Conservation (phyloP, 768 basidiomycete species). For the Termitomyces heimii region DNA sequence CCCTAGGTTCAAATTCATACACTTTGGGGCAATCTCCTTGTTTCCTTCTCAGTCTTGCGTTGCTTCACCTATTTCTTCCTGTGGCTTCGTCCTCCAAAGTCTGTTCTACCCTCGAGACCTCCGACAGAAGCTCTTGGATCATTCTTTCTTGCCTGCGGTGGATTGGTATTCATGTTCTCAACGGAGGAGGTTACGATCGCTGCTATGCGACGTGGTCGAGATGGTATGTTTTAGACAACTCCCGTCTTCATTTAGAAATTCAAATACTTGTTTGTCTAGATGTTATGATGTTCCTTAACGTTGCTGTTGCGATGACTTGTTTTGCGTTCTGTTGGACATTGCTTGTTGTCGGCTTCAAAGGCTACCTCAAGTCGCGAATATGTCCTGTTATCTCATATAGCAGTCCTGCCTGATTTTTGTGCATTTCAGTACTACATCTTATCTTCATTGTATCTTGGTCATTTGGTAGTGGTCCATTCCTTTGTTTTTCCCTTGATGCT, state of each 20-base stretch:
- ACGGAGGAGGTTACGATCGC: slow-evolving; percentile 86
- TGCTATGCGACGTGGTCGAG: slow-evolving; percentile 86
- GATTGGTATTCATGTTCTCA: slow-evolving; percentile 84
- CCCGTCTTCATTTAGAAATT: not conserved
- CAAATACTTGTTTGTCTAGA: slow-evolving; percentile 33
- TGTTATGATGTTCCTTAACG: slow-evolving; percentile 86
- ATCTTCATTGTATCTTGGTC: slow-evolving; percentile 1
- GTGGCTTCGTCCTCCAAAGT: slow-evolving; percentile 79
- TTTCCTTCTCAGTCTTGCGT: slow-evolving; percentile 71
- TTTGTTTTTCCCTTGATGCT: not conserved
- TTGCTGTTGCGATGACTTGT: slow-evolving; percentile 82
- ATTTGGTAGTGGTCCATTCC: not conserved
- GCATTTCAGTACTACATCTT: not conserved
- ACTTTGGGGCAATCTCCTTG: slow-evolving; percentile 87
- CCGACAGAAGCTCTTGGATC: slow-evolving; percentile 89
- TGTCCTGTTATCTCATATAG: slow-evolving; percentile 24
- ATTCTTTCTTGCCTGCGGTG: slow-evolving; percentile 85
- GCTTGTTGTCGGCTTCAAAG: slow-evolving; percentile 71
- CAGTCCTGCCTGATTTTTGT: slow-evolving; percentile 13
- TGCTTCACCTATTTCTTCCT: slow-evolving; percentile 93
- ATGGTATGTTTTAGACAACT: slow-evolving; percentile 45
- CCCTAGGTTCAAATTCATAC: slow-evolving; percentile 78
- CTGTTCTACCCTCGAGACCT: slow-evolving; percentile 84
- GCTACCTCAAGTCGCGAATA: slow-evolving; percentile 56
- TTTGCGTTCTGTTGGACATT: slow-evolving; percentile 84